These are phyloP conservation scores for Mycena galopus DNA, from an alignment of 768 basidiomycete species.

Conservation along the genomic window DNA sequence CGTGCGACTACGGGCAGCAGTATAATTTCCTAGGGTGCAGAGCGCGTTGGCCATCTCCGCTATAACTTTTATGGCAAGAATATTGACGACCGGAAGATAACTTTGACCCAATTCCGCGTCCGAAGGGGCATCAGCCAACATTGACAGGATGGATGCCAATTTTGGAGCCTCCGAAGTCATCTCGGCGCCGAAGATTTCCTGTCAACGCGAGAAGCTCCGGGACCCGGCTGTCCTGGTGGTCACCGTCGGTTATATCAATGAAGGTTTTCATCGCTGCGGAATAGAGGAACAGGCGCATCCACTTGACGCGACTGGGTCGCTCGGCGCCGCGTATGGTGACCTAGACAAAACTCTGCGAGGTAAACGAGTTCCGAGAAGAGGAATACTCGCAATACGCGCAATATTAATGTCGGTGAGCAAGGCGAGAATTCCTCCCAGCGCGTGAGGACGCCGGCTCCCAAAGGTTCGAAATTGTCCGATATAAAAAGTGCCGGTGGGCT, in stretches of 20 bases:
- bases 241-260: conserved; percentile 20
- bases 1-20: no score
- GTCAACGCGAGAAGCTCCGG: conserved; percentile 4
- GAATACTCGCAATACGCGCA: conserved; percentile 2
- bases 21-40: no score
- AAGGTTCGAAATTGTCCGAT: not conserved
- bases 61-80: no score
- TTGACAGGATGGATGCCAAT: no score
- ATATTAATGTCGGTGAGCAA: conserved; percentile 5
- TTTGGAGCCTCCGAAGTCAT: no score
- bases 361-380: not conserved
- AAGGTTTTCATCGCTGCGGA: conserved; percentile 14
- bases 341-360: not conserved
- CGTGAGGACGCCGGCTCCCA: conserved; percentile 8
- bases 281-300: conserved; percentile 19
- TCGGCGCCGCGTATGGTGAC: conserved; percentile 28
- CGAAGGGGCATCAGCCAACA: no score
- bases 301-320: not conserved
- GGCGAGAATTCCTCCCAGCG: conserved; percentile 10
- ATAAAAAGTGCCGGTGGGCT: not conserved
- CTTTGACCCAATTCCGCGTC: no score
- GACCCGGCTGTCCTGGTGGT: not conserved
- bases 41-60: no score
- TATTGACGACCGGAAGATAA: no score
- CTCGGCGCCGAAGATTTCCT: conserved; percentile 12